Evolutionary conservation across 1,284 basidiomycete genomes (phyloP), one percentile per base, ranked within the genome.

Genomic region (Malassezia pachydermatis): DNA sequence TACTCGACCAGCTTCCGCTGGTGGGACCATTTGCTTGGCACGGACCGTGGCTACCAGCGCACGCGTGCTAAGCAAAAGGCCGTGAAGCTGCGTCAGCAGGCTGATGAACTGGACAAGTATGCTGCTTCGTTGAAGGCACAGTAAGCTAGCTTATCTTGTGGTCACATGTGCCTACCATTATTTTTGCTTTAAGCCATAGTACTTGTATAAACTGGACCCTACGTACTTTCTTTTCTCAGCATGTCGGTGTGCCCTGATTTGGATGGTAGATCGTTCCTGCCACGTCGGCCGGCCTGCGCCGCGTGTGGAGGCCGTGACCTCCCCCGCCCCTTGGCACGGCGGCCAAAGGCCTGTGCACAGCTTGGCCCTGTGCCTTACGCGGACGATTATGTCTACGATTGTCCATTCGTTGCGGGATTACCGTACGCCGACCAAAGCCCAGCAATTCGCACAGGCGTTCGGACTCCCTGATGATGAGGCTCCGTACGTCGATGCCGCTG

Each of bases 401-500:
- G 67, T 67, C 17, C 66, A 69, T 44, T 69, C 67, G 34, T 41
- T 71, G 55, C 65, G 68, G 24, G 68, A 71, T 55, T 67, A 70
- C 42, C 59, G 63, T 44, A 57, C 60, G 17, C 68, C 67, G 1
- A 66, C 68, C 2, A 58, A 63, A 5, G 36, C 57, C 3, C 59
- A 69, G 42, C 58, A 63, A 25, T 64, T 67, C 37, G 58, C 66
- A 0, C 42, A 61, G 16, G 57, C 63, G 29, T 71, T 71, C 48
- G 58, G 60, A 4, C 53, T 71, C 4, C 67, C 67, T 4, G 29
- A 47, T 1, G 48, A 51, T 19, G 60, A 71, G 42, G 48, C 53
- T 11, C 63, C 65, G 4, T 54, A 62, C 28, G 40, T 48, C 6
- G 65, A 68, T 50, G 38, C 39, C 1, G 40, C 39, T 2, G 50